These are phyloP conservation scores for Blastobotrys mokoenaii DNA, from an alignment of 805 yeast genomes.

Conservation along the genomic window DNA sequence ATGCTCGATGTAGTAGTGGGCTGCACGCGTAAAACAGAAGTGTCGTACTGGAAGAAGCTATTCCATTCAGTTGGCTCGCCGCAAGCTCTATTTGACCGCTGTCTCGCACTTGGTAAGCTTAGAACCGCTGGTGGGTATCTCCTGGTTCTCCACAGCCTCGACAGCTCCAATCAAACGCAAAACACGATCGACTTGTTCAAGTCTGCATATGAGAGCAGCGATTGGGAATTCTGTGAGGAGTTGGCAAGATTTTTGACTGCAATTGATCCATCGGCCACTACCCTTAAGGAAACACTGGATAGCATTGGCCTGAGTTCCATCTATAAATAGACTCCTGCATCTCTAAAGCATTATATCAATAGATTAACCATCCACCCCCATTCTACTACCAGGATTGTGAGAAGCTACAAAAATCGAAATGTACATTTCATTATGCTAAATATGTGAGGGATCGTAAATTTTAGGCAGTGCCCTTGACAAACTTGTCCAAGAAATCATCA, in stretches of 20 bases:
- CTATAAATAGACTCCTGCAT: too few relatives aligned
- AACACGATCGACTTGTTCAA: slow-evolving; percentile 26
- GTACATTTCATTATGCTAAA: neutral
- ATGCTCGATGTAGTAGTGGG: slow-evolving; percentile 33
- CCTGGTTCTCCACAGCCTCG: slow-evolving; percentile 30
- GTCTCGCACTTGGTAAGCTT: slow-evolving; percentile 27
- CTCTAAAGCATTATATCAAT: too few relatives aligned
- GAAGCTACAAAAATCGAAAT: too few relatives aligned
- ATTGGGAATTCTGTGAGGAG: slow-evolving; percentile 31
- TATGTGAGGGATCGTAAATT: neutral
- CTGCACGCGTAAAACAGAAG: slow-evolving; percentile 53
- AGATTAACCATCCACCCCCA: too few relatives aligned
- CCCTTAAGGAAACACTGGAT: slow-evolving; percentile 5
- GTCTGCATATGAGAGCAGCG: slow-evolving; percentile 27
- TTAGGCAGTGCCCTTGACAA: slow-evolving; percentile 32
- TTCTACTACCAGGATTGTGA: too few relatives aligned
- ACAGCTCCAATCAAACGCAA: slow-evolving; percentile 19
- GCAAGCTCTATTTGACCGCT: slow-evolving; percentile 29
- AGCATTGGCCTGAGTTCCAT: neutral
- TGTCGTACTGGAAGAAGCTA: slow-evolving; percentile 41
- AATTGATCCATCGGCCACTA: slow-evolving; percentile 22
- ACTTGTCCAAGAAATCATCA: slow-evolving; percentile 61
- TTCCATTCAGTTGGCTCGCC: slow-evolving; percentile 31
- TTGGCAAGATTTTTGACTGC: slow-evolving; percentile 32
- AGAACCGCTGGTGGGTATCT: slow-evolving; percentile 35